Percentiles rank a stretch among this genome's conserved stretches.
Conservation (phyloP, 192 early-diverging fungal genomes). For the Linnemannia schmuckeri region DNA sequence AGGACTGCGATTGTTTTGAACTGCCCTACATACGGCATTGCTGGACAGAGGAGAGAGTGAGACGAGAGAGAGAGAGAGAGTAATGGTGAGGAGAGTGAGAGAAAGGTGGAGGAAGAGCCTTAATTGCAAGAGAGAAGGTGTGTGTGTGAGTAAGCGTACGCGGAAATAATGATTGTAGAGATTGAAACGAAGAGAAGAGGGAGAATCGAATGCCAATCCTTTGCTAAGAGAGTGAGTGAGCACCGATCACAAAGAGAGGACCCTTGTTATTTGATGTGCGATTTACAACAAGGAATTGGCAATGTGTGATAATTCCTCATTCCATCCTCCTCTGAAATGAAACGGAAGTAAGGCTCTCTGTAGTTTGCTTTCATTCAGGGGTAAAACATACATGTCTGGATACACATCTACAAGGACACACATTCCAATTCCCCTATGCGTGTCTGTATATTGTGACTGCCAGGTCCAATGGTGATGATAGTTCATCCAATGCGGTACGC, state of each 20-base stretch:
- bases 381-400: too few species aligned
- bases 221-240: neutral
- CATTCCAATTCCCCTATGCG: too few species aligned
- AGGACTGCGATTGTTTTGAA: slow-evolving; percentile 16
- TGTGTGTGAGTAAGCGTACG: neutral
- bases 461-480: too few species aligned
- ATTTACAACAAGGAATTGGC: neutral
- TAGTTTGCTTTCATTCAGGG: too few species aligned
- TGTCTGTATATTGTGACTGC: too few species aligned
- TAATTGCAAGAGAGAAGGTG: too few species aligned
- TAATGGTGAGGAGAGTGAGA: neutral
- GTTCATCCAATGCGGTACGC: too few species aligned
- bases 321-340: neutral
- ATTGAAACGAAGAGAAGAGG: neutral
- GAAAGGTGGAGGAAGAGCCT: neutral
- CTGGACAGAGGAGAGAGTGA: neutral
- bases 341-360: neutral
- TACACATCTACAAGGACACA: too few species aligned
- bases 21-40: slow-evolving; percentile 24
- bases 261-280: neutral
- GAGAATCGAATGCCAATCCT: neutral
- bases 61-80: too few species aligned
- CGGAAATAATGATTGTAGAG: neutral
- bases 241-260: neutral
- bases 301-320: neutral